Conservation (phyloP, 768 basidiomycete genomes). For the Megacollybia marginata region DNA sequence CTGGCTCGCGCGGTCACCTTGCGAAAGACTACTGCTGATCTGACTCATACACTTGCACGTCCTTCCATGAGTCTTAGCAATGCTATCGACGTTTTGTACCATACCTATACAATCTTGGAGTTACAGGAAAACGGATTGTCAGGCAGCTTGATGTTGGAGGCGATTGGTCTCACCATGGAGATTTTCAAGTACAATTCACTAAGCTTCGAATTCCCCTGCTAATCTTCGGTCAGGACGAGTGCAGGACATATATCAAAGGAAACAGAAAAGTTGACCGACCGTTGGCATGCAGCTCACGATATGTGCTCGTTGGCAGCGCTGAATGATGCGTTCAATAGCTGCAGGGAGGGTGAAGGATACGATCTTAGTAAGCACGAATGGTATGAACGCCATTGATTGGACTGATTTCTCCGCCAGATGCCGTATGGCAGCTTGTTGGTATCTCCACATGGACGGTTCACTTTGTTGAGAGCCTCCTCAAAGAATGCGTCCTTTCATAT, state of each 20-base stretch:
- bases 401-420: slow-evolving; percentile 33
- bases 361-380: slow-evolving; percentile 44
- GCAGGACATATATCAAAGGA: neutral
- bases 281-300: slow-evolving; percentile 61
- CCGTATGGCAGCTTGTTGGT: slow-evolving; percentile 66
- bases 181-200: slow-evolving; percentile 14
- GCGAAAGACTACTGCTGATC: slow-evolving; percentile 48
- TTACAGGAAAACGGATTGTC: slow-evolving; percentile 16
- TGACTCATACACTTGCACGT: slow-evolving; percentile 47
- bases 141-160: slow-evolving; percentile 32
- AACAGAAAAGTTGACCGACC: slow-evolving; percentile 23
- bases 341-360: slow-evolving; percentile 51
- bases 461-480: slow-evolving; percentile 57
- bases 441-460: slow-evolving; percentile 54
- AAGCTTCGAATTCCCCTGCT: neutral
- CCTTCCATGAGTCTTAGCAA: slow-evolving; percentile 31
- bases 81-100: slow-evolving; percentile 39
- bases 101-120: slow-evolving; percentile 40
- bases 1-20: slow-evolving; percentile 39
- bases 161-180: slow-evolving; percentile 11
- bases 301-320: slow-evolving; percentile 57
- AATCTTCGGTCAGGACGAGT: neutral
- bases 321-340: slow-evolving; percentile 59
- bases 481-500: slow-evolving; percentile 37
- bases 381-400: neutral